Evolutionary conservation across 129 eudicot genomes (phyloP).

Genomic region (Apium graveolens): DNA sequence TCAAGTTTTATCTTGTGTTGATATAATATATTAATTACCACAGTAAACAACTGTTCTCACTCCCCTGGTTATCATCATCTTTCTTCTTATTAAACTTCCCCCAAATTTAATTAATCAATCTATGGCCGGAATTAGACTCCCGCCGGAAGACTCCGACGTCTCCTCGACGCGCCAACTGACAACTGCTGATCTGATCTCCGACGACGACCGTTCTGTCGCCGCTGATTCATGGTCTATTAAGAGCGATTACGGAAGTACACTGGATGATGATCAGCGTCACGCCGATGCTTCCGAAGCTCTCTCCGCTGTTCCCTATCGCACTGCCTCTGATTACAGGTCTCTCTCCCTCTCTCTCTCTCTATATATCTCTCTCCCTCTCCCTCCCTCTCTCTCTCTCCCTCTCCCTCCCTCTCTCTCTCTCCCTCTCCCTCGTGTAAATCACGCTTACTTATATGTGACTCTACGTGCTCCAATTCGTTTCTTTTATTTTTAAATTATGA

Average conservation of each 20-base stretch:
- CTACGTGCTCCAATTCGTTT: too few relatives aligned
- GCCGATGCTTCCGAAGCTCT: slow-evolving; percentile 98
- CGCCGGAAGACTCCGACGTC: slow-evolving; percentile 67
- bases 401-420: not conserved
- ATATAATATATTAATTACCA: not conserved
- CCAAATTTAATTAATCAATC: slow-evolving; percentile 7
- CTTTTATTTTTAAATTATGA: too few relatives aligned
- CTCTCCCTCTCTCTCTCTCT: not conserved
- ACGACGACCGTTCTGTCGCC: slow-evolving; percentile 87
- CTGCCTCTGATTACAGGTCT: slow-evolving; percentile 86
- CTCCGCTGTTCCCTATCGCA: slow-evolving; percentile 54
- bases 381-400: not conserved
- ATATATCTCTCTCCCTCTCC: not conserved
- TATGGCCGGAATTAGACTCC: slow-evolving; percentile 78
- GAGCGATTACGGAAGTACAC: slow-evolving; percentile 95
- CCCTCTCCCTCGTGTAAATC: not conserved
- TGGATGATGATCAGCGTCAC: slow-evolving; percentile 95
- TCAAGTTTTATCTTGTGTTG: not conserved
- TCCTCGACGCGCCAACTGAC: slow-evolving; percentile 42
- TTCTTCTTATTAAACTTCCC: not conserved
- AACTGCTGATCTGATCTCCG: slow-evolving; percentile 84
- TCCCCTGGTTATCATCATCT: not conserved
- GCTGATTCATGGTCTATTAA: slow-evolving; percentile 98
- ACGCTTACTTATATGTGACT: too few relatives aligned
- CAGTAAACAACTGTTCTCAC: not conserved